A percentile compares a stretch with the other conserved stretches of the same genome.
Evolutionary conservation across 192 early-diverging fungal genomes (phyloP).

Genomic region (Podila horticola): DNA sequence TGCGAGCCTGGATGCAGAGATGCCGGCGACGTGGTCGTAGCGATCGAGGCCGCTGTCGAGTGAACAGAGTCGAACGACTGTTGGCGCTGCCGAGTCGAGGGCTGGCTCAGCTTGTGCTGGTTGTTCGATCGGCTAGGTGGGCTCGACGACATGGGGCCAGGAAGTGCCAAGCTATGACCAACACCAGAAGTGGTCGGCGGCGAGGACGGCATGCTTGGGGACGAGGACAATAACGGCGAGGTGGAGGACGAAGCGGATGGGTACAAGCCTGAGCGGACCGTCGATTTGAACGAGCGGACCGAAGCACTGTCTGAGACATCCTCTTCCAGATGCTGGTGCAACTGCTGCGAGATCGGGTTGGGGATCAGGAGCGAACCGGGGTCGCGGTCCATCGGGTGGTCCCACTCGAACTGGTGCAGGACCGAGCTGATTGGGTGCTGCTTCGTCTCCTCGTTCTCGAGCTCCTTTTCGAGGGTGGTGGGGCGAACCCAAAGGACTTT

Average conservation of each 20-base stretch:
- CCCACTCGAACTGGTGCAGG: slow-evolving; percentile 49
- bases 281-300: slow-evolving; percentile 33
- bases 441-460: slow-evolving; percentile 40
- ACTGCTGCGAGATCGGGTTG: slow-evolving; percentile 8
- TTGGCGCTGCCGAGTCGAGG: neutral
- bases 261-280: slow-evolving; percentile 26
- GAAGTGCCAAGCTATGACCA: neutral
- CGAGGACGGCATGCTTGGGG: neutral
- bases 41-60: neutral
- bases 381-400: slow-evolving; percentile 24
- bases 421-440: slow-evolving; percentile 28
- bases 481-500: slow-evolving; percentile 60
- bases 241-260: neutral
- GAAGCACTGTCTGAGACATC: slow-evolving; percentile 26
- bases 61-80: slow-evolving; percentile 9
- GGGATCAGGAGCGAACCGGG: slow-evolving; percentile 19
- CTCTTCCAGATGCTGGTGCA: slow-evolving; percentile 28
- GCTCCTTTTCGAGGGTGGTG: slow-evolving; percentile 38
- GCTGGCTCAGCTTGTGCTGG: neutral
- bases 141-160: neutral
- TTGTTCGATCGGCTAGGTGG: neutral
- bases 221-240: neutral
- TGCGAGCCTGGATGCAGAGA: slow-evolving; percentile 16
- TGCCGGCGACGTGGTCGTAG: slow-evolving; percentile 17
- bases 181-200: neutral